Evolutionary conservation across 805 yeast genomes (phyloP).

Genomic region (Tetrapisispora arboricola): DNA sequence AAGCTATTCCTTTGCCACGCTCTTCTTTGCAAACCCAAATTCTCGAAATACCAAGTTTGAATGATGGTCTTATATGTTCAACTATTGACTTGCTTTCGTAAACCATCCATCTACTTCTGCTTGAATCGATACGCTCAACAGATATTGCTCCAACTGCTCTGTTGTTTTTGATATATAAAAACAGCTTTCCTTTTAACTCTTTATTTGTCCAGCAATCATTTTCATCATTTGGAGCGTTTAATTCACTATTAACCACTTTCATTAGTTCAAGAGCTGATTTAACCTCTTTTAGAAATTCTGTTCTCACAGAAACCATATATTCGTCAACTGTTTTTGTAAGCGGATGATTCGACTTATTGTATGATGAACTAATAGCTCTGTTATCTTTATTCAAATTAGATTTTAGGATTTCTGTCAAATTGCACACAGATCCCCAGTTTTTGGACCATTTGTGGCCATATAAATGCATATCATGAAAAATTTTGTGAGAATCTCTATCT

Average conservation of each 20-base stretch:
- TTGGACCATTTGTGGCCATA: constrained; percentile 42
- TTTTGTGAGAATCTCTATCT: constrained; percentile 32
- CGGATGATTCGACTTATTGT: constrained; percentile 12
- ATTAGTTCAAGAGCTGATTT: constrained; percentile 34
- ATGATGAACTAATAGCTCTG: not conserved
- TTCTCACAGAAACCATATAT: constrained; percentile 30
- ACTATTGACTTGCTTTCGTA: constrained; percentile 41
- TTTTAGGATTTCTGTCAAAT: no score
- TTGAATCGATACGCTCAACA: constrained; percentile 34
- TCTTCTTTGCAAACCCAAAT: constrained; percentile 36
- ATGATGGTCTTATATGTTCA: constrained; percentile 33
- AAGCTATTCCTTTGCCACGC: constrained; percentile 44
- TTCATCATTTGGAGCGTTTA: constrained; percentile 47
- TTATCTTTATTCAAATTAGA: not conserved
- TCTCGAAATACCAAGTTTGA: constrained; percentile 40
- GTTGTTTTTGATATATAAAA: constrained; percentile 36
- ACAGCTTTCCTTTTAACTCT: constrained; percentile 34
- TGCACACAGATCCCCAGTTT: no score
- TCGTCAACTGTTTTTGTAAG: constrained; percentile 9
- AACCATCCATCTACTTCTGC: constrained; percentile 52
- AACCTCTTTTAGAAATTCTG: constrained; percentile 24
- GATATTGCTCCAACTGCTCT: constrained; percentile 48
- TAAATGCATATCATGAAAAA: constrained; percentile 40
- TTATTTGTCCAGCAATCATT: constrained; percentile 31
- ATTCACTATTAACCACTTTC: constrained; percentile 45